Base-by-base conservation (phyloP, 805 yeast genomes). In the Lipomyces chichibuensis region DNA sequence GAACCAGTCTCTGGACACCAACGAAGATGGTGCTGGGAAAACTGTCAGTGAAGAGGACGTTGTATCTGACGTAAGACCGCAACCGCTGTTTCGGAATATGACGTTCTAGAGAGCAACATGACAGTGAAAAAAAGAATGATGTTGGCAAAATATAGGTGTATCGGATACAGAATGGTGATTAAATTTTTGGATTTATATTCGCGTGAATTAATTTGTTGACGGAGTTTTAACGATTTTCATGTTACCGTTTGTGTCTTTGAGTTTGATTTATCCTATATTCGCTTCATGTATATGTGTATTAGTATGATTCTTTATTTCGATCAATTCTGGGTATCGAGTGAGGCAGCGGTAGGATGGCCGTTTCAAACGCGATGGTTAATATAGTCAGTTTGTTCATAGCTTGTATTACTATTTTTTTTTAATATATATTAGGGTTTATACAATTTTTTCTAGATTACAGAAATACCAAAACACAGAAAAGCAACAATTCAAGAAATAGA, bases 71-170 rank as follows among this genome's bases (percentile, higher is more conserved):
- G 61, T 39, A 53, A 53, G 62, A n/a, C 33, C 65, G 39, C 65
- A 52, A 17, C 56, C 55, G 27, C 39, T 65, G 68, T 61, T 57
- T 54, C 60, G 68, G 32, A 65, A 61, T n/a, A 61, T 65, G 68
- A 65, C 68, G 20, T 65, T 65, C 52, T 65, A 37, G 49, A 14
- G 27, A 17, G 20, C 57, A 20, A n/a, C 11, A 5, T 49, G 23
- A 23, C n/a, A 52, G 8, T 20, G 55, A n/a, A 14, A 25, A 52
- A 52, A 14, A 2, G 17, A 13, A 17, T 58, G 59, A 29, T 51
- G 52, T 37, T 7, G 49, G 49, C 49, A 23, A 43, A 43, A 43
- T n/a, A 43, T n/a, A 43, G 49, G 49, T n/a, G 49, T 43, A 43
- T 43, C 49, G 49, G 49, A 43, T 43, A 43, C 23, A 43, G 43